phyloP scores from a whole-genome alignment of 371 early-diverging fungal genomes.

The Vairimorpha necatrix region DNA sequence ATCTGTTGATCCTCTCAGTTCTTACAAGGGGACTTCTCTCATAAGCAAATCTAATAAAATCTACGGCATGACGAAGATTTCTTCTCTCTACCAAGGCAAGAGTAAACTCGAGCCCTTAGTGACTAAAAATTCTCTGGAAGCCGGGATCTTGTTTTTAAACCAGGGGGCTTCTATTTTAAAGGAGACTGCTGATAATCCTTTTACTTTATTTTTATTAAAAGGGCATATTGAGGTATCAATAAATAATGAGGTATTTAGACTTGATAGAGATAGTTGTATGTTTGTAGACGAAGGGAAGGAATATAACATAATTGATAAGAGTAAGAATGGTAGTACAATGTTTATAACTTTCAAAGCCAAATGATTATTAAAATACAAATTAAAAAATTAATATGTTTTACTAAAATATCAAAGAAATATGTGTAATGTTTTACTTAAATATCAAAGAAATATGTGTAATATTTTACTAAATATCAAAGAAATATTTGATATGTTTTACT shows the following conservation, averaged over 20 bases:
- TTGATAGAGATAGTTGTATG: constrained; percentile 43
- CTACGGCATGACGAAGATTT: constrained; percentile 7
- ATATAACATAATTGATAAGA: constrained; percentile 31
- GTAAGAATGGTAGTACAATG: constrained; percentile 15
- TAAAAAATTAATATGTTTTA: too few species aligned
- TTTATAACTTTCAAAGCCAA: constrained; percentile 40
- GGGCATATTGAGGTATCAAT: constrained; percentile 39
- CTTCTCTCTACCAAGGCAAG: not conserved
- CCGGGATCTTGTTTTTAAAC: constrained; percentile 47
- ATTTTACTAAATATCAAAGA: too few species aligned
- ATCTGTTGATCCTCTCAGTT: not conserved
- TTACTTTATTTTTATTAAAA: constrained; percentile 51
- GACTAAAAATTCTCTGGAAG: constrained; percentile 17
- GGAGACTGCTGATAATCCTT: constrained; percentile 34
- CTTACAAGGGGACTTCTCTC: not conserved
- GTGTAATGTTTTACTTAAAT: too few species aligned
- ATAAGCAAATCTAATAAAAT: not conserved
- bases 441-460: too few species aligned
- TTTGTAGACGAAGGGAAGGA: constrained; percentile 32
- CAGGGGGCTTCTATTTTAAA: constrained; percentile 32
- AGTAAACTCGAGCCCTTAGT: constrained; percentile 37
- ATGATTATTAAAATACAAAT: not conserved
- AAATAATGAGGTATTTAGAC: not conserved
- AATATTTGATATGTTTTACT: too few species aligned
- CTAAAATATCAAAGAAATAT: not conserved